Conservation (phyloP, 2,329 filamentous ascomycete species). For the Pseudopithomyces chartarum region DNA sequence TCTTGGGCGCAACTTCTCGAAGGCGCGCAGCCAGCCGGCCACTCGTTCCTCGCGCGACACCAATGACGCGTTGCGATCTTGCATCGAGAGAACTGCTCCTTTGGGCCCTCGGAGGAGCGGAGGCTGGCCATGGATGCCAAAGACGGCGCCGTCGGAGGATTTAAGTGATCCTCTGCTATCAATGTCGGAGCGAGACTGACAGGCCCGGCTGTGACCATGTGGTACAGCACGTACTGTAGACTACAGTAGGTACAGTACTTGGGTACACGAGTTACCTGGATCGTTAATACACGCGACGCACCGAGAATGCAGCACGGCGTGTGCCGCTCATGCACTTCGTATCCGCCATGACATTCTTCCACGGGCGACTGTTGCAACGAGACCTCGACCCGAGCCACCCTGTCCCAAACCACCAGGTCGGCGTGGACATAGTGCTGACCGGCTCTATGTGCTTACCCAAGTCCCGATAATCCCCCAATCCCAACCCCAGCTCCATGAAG, state of each 20-base stretch:
- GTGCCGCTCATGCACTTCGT: background rate
- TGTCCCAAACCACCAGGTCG: background rate
- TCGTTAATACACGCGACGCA: background rate
- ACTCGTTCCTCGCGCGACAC: background rate
- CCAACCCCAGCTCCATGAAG: slow-evolving; percentile 1
- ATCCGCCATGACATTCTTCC: background rate
- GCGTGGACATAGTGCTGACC: slow-evolving; percentile 1
- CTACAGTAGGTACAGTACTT: too few species aligned
- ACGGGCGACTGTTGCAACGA: background rate
- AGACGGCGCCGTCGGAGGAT: background rate
- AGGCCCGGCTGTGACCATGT: too few species aligned
- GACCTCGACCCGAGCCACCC: background rate
- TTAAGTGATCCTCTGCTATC: background rate
- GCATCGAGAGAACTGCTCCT: background rate
- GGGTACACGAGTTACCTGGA: too few species aligned
- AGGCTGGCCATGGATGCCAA: background rate
- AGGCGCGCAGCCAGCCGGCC: background rate
- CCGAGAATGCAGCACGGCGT: background rate
- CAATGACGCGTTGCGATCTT: background rate
- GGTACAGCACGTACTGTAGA: too few species aligned
- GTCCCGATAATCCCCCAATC: slow-evolving; percentile 1
- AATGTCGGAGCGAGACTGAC: background rate
- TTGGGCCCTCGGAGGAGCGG: background rate
- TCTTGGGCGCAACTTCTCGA: slow-evolving; percentile 2
- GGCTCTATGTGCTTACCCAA: background rate